phyloP scores from a whole-genome alignment of 2,329 filamentous ascomycete species.

The Claviceps cyperi region DNA sequence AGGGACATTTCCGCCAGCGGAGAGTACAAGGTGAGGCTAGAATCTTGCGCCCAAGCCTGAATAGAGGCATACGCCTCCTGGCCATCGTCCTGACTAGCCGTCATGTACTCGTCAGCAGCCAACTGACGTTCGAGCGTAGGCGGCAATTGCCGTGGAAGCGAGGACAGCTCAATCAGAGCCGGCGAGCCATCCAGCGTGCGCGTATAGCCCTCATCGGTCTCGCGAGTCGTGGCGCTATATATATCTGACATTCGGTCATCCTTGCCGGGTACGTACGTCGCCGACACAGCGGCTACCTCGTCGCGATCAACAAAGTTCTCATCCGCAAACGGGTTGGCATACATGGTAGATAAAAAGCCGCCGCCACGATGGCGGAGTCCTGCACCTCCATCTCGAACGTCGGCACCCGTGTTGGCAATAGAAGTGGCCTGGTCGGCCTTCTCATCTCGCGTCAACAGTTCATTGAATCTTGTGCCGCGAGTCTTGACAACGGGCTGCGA shows the following conservation, averaged over 20 bases:
- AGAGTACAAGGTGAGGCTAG: slow-evolving; percentile 42
- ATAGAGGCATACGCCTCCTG: slow-evolving; percentile 43
- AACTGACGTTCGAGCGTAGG: slow-evolving; percentile 22
- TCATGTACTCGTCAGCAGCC: slow-evolving; percentile 34
- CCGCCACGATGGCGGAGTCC: slow-evolving; percentile 35
- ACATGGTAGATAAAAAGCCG: slow-evolving; percentile 27
- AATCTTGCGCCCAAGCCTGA: slow-evolving; percentile 48
- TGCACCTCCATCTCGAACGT: slow-evolving; percentile 25
- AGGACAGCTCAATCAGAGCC: slow-evolving; percentile 19
- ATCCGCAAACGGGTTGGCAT: slow-evolving; percentile 46
- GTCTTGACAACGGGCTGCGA: not conserved
- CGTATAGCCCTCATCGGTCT: slow-evolving; percentile 13
- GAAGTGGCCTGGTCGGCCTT: slow-evolving; percentile 39
- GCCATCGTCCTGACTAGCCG: slow-evolving; percentile 32
- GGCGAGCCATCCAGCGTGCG: slow-evolving; percentile 14
- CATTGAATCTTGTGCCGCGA: slow-evolving; percentile 36
- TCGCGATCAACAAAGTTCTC: slow-evolving; percentile 37
- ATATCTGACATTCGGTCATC: slow-evolving; percentile 39
- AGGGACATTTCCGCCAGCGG: slow-evolving; percentile 39
- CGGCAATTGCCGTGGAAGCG: slow-evolving; percentile 8
- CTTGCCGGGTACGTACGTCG: slow-evolving; percentile 27
- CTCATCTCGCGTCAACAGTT: slow-evolving; percentile 39
- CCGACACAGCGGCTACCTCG: slow-evolving; percentile 26
- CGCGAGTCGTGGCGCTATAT: slow-evolving; percentile 41
- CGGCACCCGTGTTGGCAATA: slow-evolving; percentile 42